Base-by-base conservation (phyloP, 805 yeast genomes). In the Priceomyces haplophilus region DNA sequence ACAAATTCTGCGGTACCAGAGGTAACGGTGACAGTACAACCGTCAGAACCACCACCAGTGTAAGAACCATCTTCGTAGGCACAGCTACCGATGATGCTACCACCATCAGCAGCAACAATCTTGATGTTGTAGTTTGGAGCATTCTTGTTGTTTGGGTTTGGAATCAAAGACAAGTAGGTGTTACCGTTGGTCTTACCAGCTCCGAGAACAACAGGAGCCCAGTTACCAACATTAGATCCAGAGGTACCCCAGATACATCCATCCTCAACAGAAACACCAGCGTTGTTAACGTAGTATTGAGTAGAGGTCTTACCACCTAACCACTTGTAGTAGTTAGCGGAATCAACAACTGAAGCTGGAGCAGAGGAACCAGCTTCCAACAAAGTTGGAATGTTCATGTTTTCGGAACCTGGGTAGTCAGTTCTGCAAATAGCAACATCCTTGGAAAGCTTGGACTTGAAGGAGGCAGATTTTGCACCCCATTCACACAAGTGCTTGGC, bases 21-120 rank as follows among this genome's bases (percentile, higher is more conserved):
- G 45, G 88, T 80, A 51, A 91, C 95, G 52, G 95, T 82, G 51
- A 85, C 96, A 42, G 98, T 91, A 80, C 98, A 91, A 54, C 98
- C 98, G 55, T 82, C 88, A 35, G 82, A 48, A 51, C 88, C 88
- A 48, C 65, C 87, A 46, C 85, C 87, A 56, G 76, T 76, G 74
- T 83, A 87, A 19, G 55, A 44, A 54, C 98, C 98, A 60, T 86
- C 72, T 58, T 76, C 85, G 73, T 89, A 90, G 37, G 65, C 65
- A 75, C 99, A 91, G 37, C 75, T 70, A 47, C 98, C 97, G 24
- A 34, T 41, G 36, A 71, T 72, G 41, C 78, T 65, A 37, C 80
- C 79, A 45, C 79, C 83, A 41, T 76, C 78, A 53, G 58, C 60
- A 44, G 59, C 71, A 34, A 64, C 64, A 46, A 71, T 71, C 58